A percentile compares a stretch with the other conserved stretches of the same genome.
Evolutionary conservation across 768 basidiomycete species (phyloP).

Genomic region (Filobasidium floriforme): DNA sequence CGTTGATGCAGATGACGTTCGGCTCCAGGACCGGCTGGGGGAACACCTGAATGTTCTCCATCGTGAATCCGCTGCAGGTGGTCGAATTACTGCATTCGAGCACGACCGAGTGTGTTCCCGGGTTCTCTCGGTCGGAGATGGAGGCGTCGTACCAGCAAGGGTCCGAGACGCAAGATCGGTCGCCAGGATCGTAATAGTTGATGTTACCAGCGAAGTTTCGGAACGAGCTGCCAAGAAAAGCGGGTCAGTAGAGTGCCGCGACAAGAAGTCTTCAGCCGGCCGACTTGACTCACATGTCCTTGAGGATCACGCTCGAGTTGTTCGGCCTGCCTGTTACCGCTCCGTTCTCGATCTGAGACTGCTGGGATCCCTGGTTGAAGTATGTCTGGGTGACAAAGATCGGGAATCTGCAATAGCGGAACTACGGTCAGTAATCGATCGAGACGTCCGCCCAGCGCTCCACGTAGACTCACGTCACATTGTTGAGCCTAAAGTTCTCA

Average conservation of each 20-base stretch:
- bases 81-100: constrained; percentile 29
- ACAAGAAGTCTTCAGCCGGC: no score
- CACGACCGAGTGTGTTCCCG: constrained; percentile 31
- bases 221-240: not conserved
- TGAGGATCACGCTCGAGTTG: constrained; percentile 30
- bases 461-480: constrained; percentile 45
- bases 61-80: constrained; percentile 27
- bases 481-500: constrained; percentile 49
- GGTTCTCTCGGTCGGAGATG: constrained; percentile 14
- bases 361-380: constrained; percentile 26
- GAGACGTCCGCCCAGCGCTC: no score
- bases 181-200: constrained; percentile 30
- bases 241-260: not conserved
- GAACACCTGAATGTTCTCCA: constrained; percentile 29
- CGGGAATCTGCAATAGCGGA: constrained; percentile 37
- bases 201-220: constrained; percentile 28
- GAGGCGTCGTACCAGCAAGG: constrained; percentile 34
- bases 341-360: constrained; percentile 24
- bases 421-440: no score
- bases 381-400: constrained; percentile 52
- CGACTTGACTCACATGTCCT: constrained; percentile 20
- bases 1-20: constrained; percentile 26
- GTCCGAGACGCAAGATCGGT: constrained; percentile 29
- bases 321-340: constrained; percentile 27
- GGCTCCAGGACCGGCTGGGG: constrained; percentile 23